Base-by-base conservation (phyloP, 2,329 filamentous ascomycete species). In the Talaromyces sp. region DNA sequence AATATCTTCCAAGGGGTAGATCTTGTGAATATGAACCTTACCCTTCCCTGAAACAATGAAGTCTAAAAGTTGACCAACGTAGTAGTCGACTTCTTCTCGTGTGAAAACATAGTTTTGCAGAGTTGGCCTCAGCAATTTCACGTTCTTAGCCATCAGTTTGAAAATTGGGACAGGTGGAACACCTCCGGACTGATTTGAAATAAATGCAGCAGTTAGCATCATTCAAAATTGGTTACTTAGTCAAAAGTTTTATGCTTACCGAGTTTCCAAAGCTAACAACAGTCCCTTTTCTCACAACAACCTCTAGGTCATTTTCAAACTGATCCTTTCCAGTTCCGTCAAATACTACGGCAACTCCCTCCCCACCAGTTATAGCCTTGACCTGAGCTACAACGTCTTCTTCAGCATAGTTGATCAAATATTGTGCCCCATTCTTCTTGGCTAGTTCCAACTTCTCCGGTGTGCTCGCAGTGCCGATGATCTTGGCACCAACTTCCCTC, bases 321-420 rank as follows among this genome's bases (percentile, higher is more conserved):
- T 92, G 95, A 24, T 82, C 82, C 79, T 90, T 90, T 10, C 92
- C 92, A 6, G 95, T 90, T 7, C 90, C 89, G 74, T 95, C 91
- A 73, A 91, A 93, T 22, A 95, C 87, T 16, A 87, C 90, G 63
- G 85, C 84, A 5, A 88, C 86, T 9, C 92, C 92, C 67, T 87
- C 78, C 0, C 88, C 88, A 0, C 81, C 84, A 0, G 91, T 95
- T 59, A 91, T 86, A 82, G 96, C 92, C 70, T 95, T 94, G 67
- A 96, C 82, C 72, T 83, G 84, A 65, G 93, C 90, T 66, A 93
- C 87, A 71, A 83, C 82, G 59, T 93, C 90, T 22, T 93, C 90
- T 68, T 96, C 77, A 79, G 91, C 93, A 68, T 91, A 92, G 74
- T 89, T 87, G 67, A 95, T 81, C 67, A 88, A 77, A 68, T 87